Base-by-base conservation (phyloP, 2,329 filamentous ascomycete genomes). In the Fonsecaea multimorphosa region DNA sequence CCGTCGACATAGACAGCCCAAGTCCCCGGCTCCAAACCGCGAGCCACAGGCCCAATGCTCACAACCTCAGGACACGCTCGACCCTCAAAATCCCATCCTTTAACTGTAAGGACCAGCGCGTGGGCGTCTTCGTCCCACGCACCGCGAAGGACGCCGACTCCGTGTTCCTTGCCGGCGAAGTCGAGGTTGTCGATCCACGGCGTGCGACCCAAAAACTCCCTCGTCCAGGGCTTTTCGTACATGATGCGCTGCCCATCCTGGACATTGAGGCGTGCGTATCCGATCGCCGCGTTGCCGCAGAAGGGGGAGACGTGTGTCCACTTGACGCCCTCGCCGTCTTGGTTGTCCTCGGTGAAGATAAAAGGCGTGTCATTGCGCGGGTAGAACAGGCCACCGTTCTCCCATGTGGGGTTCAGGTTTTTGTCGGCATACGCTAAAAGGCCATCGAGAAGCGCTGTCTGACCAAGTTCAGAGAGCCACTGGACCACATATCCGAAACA, bases 391-490 rank as follows among this genome's bases (percentile, higher is more conserved):
- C 67, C 67, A 29, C 67, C 67, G 16, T 67, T 57, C 22, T 67
- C 64, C 65, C 67, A 69, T 22, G 51, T 61, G 2, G 67, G 67
- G 11, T 65, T 60, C 1, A 69, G 58, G 29, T 65, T 31, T 5
- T 53, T 19, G 51, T 69, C 67, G 4, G 64, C 64, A 24, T 65
- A 69, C 8, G 58, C 44, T 1, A 69, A 58, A 7, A 69, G 56
- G 19, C 56, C 65, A 14, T 63, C 34, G 31, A 69, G 64, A 27
- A 65, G 61, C 22, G 53, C 49, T 14, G 32, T 58, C 27, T 63
- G 55, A 16, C 67, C 67, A 7, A 69, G 62, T 36, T 69, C 67
- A 2, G 77, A 80, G 6, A 76, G 67, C 76, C 75, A 77, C 58
- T 76, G 67, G 1, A 72, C 54, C 4, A 74, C 65, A 54, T 75